phyloP scores from a whole-genome alignment of 805 yeast species.

The Lipomyces oligophaga region DNA sequence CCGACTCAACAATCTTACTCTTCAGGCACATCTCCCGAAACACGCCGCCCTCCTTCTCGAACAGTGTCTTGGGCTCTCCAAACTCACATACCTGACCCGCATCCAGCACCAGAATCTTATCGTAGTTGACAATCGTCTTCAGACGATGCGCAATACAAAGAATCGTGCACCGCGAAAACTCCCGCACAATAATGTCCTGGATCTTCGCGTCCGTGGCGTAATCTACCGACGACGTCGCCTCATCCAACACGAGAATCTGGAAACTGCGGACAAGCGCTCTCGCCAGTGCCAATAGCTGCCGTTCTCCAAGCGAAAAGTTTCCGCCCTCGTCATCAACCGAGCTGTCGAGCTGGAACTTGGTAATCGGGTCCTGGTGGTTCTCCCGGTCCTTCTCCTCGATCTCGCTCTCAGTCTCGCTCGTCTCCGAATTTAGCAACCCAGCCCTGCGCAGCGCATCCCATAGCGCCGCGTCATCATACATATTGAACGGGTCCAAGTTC shows the following conservation, averaged over 20 bases:
- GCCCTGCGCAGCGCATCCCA: conserved; percentile 69
- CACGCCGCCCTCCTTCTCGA: conserved; percentile 41
- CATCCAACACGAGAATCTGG: conserved; percentile 63
- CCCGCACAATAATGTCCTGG: conserved; percentile 55
- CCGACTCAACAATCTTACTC: conserved; percentile 44
- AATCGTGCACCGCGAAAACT: conserved; percentile 61
- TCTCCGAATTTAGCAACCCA: conserved; percentile 28
- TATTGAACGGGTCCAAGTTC: conserved; percentile 73
- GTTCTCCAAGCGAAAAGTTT: conserved; percentile 68
- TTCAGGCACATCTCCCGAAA: conserved; percentile 51
- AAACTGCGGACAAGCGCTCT: conserved; percentile 65
- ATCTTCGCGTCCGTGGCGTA: conserved; percentile 65
- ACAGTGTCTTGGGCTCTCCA: conserved; percentile 57
- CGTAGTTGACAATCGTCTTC: conserved; percentile 68
- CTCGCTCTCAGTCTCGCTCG: conserved; percentile 13
- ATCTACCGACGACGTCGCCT: conserved; percentile 75
- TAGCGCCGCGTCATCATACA: conserved; percentile 52
- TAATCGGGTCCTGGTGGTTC: conserved; percentile 32
- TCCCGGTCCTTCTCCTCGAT: conserved; percentile 36
- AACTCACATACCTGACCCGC: conserved; percentile 71
- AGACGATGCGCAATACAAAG: conserved; percentile 74
- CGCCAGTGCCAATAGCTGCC: conserved; percentile 65
- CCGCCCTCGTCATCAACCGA: conserved; percentile 64
- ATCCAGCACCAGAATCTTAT: conserved; percentile 76
- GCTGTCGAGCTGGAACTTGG: conserved; percentile 60